Evolutionary conservation across 1,284 basidiomycete species (phyloP), one percentile per base, ranked within the genome.

Genomic region (Marasmius sp.): DNA sequence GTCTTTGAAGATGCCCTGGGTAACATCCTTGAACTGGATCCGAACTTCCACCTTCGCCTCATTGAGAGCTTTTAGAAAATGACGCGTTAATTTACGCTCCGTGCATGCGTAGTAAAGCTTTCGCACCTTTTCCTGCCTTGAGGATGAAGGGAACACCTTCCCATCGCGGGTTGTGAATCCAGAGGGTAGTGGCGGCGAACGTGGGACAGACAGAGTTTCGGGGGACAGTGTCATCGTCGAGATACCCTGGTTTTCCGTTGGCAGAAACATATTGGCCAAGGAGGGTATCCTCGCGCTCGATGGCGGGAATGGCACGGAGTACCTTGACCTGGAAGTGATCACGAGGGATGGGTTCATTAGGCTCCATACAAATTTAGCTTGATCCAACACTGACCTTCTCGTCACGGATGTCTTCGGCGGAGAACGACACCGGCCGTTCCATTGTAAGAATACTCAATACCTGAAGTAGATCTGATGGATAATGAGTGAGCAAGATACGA

Each of bases 71-170:
- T 68, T 41, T 43, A 52, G 39, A 38, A 47, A 54, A 52, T 37
- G 61, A 53, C 50, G 27, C 18, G 14, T 39, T 10, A 53, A 43
- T 33, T 57, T 22, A 39, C n/a, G 10, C 18, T 7, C 22, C 18
- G 38, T 9, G 16, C 34, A n/a, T 37, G 55, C 54, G 22, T 33
- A 47, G 9, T 57, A 50, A 27, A 27, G 55, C 39, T 20, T 36
- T 43, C 14, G 22, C 63, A 94, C 94, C 95, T 84, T 98, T 98
- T 62, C 95, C 95, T 37, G 95, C 95, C 79, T 95, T 97, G 70
- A 98, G 84, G 70, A 98, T 94, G 81, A 98, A 98, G 0, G 95
- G 95, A 3, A 98, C 95, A 64, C 95, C 95, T 75, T 98, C 95
- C 95, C 95, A 98, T 65, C 95, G 83, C 1, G 94, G 94, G 76